These are phyloP conservation scores for Oenanthe javanica DNA, from an alignment of 140 eudicot species.

Conservation along the genomic window DNA sequence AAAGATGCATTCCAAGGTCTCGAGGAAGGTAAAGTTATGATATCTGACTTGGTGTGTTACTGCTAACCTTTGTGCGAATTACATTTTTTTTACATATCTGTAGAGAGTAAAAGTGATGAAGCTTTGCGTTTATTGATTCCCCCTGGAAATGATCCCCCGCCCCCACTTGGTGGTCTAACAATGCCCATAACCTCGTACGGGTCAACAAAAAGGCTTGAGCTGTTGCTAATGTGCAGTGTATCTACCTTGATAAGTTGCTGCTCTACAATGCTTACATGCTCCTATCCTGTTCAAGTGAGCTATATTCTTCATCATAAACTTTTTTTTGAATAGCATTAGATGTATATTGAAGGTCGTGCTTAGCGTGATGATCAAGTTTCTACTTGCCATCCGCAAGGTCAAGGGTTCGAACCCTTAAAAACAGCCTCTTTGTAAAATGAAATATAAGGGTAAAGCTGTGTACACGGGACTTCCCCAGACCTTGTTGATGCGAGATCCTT, in stretches of 20 bases:
- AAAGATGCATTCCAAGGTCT: conserved; percentile 72
- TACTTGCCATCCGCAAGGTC: neutral
- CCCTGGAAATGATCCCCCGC: conserved; percentile 66
- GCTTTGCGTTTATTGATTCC: conserved; percentile 48
- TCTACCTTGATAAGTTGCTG: conserved; percentile 68
- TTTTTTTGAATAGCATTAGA: neutral
- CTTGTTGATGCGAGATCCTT: neutral
- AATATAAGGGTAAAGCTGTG: neutral
- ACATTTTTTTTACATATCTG: conserved; percentile 16
- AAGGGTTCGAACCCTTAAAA: neutral
- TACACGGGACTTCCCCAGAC: neutral
- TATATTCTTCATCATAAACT: neutral
- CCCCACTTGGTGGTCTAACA: conserved; percentile 67
- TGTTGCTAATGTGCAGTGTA: conserved; percentile 38
- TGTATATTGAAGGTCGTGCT: neutral
- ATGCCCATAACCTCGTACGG: conserved; percentile 28
- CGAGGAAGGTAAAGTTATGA: conserved; percentile 60
- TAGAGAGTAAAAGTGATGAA: conserved; percentile 52
- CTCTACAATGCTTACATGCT: conserved; percentile 59
- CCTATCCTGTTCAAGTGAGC: conserved; percentile 73
- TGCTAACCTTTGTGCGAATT: conserved; percentile 13
- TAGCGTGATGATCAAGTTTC: neutral
- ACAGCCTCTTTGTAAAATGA: neutral
- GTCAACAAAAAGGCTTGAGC: conserved; percentile 42
- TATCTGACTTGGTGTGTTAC: conserved; percentile 5